Base-by-base conservation (phyloP, 2,329 filamentous ascomycete genomes). In the Botryotinia calthae region DNA sequence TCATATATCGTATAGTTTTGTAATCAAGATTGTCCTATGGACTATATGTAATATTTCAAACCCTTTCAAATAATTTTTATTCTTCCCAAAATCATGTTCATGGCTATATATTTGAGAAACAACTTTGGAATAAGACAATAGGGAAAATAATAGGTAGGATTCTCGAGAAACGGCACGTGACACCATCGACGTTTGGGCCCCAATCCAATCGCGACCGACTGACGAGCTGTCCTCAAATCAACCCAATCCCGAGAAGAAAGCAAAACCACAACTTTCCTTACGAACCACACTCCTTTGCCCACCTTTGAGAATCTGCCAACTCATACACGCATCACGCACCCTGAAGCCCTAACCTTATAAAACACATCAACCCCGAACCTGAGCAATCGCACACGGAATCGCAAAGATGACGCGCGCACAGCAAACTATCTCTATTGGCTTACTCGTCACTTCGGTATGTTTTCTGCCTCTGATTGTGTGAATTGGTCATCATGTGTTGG, bases 391-490 rank as follows among this genome's bases (percentile, higher is more conserved):
- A 48, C 48, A 46, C n/a, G 51, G n/a, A 63, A 66, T 63, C 70
- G 73, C 78, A 84, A 90, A 77, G 76, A 98, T 98, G 96, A 97
- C 96, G 78, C 94, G 95, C 84, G 96, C 96, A 34, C 91, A 93
- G 82, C 95, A 98, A 84, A 95, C 93, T 76, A 91, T 98, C 81
- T 97, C 94, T 75, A 87, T 97, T 80, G 91, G 90, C 80, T 90
- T 98, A 80, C 88, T 98, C 78, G 88, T 96, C 83, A 93, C 93
- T 79, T 97, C 95, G 54, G 95, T 98, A 91, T 79, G 74, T 61
- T 64, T 37, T 71, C 48, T 64, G 20, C 46, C 25, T 66, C 46
- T 70, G 28, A n/a, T 56, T 44, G 34, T 58, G 16, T 66, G 46
- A 48, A 67, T 58, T 58, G 54, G 28, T 72, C 40, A 67, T 68